These are phyloP conservation scores for Marasmius fiardii DNA, from an alignment of 1,284 basidiomycete species.

Conservation along the genomic window DNA sequence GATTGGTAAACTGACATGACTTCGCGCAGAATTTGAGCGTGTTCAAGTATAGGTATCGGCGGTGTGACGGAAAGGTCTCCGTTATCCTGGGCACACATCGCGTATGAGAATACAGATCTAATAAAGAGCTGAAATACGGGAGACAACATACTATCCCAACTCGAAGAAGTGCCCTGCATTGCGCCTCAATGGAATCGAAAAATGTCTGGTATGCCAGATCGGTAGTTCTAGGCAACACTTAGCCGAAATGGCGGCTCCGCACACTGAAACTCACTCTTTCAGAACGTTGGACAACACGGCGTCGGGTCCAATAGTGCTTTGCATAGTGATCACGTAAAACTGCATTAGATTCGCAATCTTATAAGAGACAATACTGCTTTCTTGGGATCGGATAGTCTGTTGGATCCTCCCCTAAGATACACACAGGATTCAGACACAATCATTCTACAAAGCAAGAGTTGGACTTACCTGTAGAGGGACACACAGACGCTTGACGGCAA, in stretches of 20 bases:
- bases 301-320: conserved; percentile 81
- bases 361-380: conserved; percentile 89
- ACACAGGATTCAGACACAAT: conserved; percentile 9
- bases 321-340: conserved; percentile 93
- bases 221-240: conserved; percentile 57
- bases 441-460: neutral
- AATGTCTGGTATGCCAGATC: conserved; percentile 80
- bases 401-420: conserved; percentile 71
- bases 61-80: conserved; percentile 78
- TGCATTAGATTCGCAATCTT: conserved; percentile 92
- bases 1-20: conserved; percentile 87
- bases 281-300: conserved; percentile 78
- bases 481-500: conserved; percentile 80
- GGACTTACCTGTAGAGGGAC: conserved; percentile 74
- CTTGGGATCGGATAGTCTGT: conserved; percentile 90
- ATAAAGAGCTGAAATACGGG: neutral
- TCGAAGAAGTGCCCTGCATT: conserved; percentile 72
- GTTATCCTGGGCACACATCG: conserved; percentile 46
- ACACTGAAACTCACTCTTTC: conserved; percentile 62
- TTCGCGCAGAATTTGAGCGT: conserved; percentile 80
- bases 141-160: conserved; percentile 60
- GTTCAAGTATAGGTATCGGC: conserved; percentile 76
- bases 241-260: neutral
- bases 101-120: neutral
- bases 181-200: conserved; percentile 80